Evolutionary conservation across 768 basidiomycete species (phyloP).

Genomic region (Phylloporus sp.): DNA sequence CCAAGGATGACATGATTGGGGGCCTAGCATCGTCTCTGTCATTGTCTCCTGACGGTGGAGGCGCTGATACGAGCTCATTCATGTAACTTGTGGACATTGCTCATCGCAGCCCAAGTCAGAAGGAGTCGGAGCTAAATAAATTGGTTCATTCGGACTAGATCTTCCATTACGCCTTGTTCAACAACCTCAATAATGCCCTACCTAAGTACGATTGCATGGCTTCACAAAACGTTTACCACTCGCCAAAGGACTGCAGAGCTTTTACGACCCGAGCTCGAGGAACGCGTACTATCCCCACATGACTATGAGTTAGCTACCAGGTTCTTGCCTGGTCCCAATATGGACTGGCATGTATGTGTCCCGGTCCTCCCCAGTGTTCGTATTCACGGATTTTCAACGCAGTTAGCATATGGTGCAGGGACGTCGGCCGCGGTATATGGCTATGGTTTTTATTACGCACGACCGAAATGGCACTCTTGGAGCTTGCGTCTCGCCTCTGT

Average conservation of each 20-base stretch:
- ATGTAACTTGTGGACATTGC: background rate
- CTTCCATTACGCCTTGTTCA: background rate
- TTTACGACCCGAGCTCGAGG: conserved; percentile 30
- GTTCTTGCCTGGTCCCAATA: conserved; percentile 51
- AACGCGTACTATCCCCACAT: conserved; percentile 28
- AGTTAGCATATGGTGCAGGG: conserved; percentile 21
- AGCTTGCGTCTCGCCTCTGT: conserved; percentile 24
- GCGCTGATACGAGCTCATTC: conserved; percentile 1
- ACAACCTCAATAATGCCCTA: conserved; percentile 22
- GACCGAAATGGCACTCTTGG: conserved; percentile 27
- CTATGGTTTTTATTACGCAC: conserved; percentile 24
- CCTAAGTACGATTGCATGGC: conserved; percentile 31
- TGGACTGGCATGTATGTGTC: conserved; percentile 41
- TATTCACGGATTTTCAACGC: conserved; percentile 5
- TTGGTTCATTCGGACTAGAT: background rate
- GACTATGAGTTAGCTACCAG: conserved; percentile 55
- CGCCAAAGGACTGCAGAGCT: conserved; percentile 32
- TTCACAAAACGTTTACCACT: conserved; percentile 44
- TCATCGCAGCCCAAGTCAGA: conserved; percentile 5
- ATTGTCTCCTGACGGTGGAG: conserved; percentile 22
- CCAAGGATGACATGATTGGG: conserved; percentile 20
- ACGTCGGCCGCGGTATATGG: conserved; percentile 22
- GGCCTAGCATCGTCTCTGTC: conserved; percentile 1
- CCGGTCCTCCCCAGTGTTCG: too few species aligned
- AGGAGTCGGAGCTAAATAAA: background rate